Evolutionary conservation across 148 eudicot genomes (phyloP), one percentile per base, ranked within the genome.

Genomic region (Rhododendron williamsianum): DNA sequence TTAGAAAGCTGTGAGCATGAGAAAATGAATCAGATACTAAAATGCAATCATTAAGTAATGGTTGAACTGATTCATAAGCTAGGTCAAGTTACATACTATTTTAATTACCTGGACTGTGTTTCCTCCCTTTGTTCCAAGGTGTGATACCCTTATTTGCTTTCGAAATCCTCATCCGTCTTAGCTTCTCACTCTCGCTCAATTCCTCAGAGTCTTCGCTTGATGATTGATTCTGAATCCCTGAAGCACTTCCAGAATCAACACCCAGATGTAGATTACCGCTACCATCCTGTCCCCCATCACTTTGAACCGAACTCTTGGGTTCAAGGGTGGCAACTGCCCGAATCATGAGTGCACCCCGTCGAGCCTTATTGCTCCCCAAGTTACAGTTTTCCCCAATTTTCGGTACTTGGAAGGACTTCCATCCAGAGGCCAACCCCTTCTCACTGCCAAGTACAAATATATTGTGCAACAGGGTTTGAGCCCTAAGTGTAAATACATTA

Each of bases 51-150:
- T 82, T 80, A 60, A 65, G 80, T 5, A 56, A 80, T 38, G 69
- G 41, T 36, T 82, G 45, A 43, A n/a, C 43, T 2, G 46, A 71
- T 51, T 45, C 51, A 43, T 6, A 60, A 43, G 18, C 52, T 30
- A 46, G 45, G 35, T 46, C 35, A 60, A 86, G 65, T 38, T 30
- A 25, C 46, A 65, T 48, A 41, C 45, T 41, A 80, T 27, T 35
- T 54, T 84, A 23, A 38, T 30, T 89, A 97, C 99, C 99, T 82
- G 93, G 92, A 87, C 94, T 94, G 88, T 97, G 99, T 91, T 94
- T 97, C 87, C 90, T 92, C 86, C 99, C 99, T 89, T 92, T 92
- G 91, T 97, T 97, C 99, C 99, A 97, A 33, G 99, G 95, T 8
- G 86, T 90, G 33, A 92, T 94, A 82, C 99, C 98, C 87, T 93